Evolutionary conservation across 2,329 filamentous ascomycete species (phyloP), one percentile per base, ranked within the genome.

Genomic region (Fusarium longipes): DNA sequence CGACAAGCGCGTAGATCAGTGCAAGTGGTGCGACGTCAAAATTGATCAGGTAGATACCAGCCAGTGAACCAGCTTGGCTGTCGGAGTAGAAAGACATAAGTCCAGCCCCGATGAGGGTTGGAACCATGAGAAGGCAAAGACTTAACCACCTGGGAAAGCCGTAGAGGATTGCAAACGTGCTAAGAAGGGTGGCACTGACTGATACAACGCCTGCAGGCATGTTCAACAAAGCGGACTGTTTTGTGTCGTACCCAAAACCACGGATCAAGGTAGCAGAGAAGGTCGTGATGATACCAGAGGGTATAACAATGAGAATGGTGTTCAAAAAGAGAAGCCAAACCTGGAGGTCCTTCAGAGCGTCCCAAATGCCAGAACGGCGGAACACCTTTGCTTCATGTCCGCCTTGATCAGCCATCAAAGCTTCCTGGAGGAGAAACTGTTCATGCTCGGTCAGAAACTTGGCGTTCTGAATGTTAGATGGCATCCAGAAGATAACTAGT

Each of bases 51-150:
- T 59, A 59, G 3, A 59, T 58, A 0, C 57, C 57, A 0, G 30
- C 57, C 0, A 59, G 42, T 0, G 57, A 59, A 1, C 53, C 54
- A 6, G 53, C 53, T 30, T 59, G 57, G 1, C 57, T 59, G 15
- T n/a, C 6, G 0, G 57, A 59, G 42, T 59, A 58, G 20, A 59
- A 59, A 2, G 57, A 59, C 57, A 59, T 59, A 1, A 59, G 54
- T 0, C 57, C 57, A 1, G 53, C 57, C 0, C 57, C 57, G 1
- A 59, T 36, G 1, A 58, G 27, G 3, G 55, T 58, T 25, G 55
- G 55, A 4, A 59, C 30, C 57, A 59, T 50, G 8, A 59, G 57
- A 3, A 59, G 57, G n/a, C 53, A 59, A 0, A 59, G 53, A 2
- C 57, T 51, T 9, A 59, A 3, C 57, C 57, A 59, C 4, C 53